Base-by-base conservation (phyloP, 2,329 filamentous ascomycete species). In the Myriangium duriaei region DNA sequence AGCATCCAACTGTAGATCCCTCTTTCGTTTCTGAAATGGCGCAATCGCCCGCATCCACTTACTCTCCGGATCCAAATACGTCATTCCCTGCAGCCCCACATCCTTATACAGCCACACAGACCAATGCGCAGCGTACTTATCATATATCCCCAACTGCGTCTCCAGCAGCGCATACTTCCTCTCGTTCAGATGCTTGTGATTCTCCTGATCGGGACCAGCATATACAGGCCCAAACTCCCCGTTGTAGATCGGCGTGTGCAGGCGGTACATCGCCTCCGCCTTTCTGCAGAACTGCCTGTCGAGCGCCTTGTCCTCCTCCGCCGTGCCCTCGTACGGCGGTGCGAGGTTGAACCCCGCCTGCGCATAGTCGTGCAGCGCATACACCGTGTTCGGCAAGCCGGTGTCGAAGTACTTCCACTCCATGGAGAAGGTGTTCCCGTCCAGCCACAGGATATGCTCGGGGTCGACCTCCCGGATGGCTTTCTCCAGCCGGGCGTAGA, bases 11-110 rank as follows among this genome's bases (percentile, higher is more conserved):
- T 68, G 67, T 2, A 72, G 56, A 0, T 50, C 48, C 6, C 64
- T 59, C 50, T 77, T 76, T 58, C 74, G 76, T 33, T 65, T 61
- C 0, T 75, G 50, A 38, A 76, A 72, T 0, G 65, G 61, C 12
- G 59, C 49, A 31, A 76, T 63, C 2, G 65, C 63, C 17, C 58
- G 59, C 52, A 71, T 71, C 54, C 69, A 56, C 16, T 45, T 40
- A 17, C 42, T 42, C 34, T 41, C n/a, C 35, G 45, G 46, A 31
- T 42, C 15, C 44, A 49, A 43, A 31, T 52, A 44, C 6, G 51
- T 40, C 52, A 57, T 56, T 4, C 50, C 54, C 36, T 58, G 54
- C 10, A 55, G 39, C 4, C 52, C 53, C 28, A 57, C 50, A 34
- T 56, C 55, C 34, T 55, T 56, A 46, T 56, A 57, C 7, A 56